Percentiles rank a stretch among this genome's conserved stretches.
phyloP scores from a whole-genome alignment of 1,139 yeast genomes.

The Yarrowia galli region DNA sequence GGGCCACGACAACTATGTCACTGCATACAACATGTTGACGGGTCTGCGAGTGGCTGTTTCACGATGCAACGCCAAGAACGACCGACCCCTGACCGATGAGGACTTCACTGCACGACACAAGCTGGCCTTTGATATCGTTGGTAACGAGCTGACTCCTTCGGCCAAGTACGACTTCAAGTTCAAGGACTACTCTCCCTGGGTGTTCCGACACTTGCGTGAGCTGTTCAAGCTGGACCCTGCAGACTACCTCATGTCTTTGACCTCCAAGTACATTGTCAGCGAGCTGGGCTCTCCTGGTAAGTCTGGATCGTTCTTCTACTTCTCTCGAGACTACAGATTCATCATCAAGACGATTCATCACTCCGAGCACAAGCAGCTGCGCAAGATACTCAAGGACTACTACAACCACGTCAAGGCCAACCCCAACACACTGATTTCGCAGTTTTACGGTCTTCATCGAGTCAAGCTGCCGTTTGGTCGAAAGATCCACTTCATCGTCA shows the following conservation, averaged over 20 bases:
- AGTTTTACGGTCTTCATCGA: slow-evolving; percentile 94
- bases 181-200: slow-evolving; percentile 95
- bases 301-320: slow-evolving; percentile 94
- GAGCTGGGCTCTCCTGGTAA: slow-evolving; percentile 97
- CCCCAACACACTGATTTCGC: slow-evolving; percentile 89
- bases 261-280: slow-evolving; percentile 89
- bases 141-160: slow-evolving; percentile 89
- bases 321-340: slow-evolving; percentile 89
- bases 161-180: slow-evolving; percentile 95
- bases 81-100: slow-evolving; percentile 70
- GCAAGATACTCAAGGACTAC: slow-evolving; percentile 77
- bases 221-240: slow-evolving; percentile 92
- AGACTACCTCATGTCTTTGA: slow-evolving; percentile 88
- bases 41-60: slow-evolving; percentile 97
- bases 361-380: slow-evolving; percentile 84
- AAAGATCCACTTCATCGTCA: slow-evolving; percentile 91
- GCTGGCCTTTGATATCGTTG: slow-evolving; percentile 84
- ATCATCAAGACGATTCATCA: slow-evolving; percentile 96
- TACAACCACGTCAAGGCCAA: slow-evolving; percentile 79
- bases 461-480: slow-evolving; percentile 87
- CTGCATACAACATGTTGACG: slow-evolving; percentile 96
- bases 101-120: slow-evolving; percentile 80
- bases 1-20: slow-evolving; percentile 90
- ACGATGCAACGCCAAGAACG: slow-evolving; percentile 80
- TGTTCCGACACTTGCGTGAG: slow-evolving; percentile 82